phyloP scores from a whole-genome alignment of 176 grass and related monocot genomes.

The Carex myosuroides region DNA sequence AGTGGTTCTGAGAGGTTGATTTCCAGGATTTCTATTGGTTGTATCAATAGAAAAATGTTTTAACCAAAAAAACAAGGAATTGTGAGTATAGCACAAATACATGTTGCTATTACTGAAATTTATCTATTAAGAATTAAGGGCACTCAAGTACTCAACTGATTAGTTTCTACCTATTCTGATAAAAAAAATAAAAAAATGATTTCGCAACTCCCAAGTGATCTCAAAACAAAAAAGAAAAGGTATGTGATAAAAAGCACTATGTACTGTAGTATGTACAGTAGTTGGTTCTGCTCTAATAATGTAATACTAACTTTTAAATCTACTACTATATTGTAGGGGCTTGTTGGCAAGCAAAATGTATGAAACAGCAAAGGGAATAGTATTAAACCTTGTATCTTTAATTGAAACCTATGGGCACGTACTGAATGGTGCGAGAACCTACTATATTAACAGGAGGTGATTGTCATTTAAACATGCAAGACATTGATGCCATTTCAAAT shows the following conservation, averaged over 20 bases:
- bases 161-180: not conserved
- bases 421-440: slow-evolving; percentile 70
- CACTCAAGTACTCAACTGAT: not conserved
- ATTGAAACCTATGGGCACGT: slow-evolving; percentile 73
- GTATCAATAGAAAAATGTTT: not conserved
- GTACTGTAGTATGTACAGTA: not conserved
- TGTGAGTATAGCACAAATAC: not conserved
- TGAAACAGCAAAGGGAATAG: slow-evolving; percentile 66
- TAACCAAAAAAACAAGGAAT: not conserved
- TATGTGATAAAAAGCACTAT: not conserved
- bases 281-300: not conserved
- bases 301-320: not conserved
- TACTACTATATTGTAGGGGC: slow-evolving; percentile 47
- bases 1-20: not conserved
- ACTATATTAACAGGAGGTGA: slow-evolving; percentile 96
- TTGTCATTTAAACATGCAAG: not conserved
- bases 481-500: slow-evolving; percentile 5
- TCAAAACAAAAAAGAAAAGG: not conserved
- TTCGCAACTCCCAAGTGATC: not conserved
- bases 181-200: not conserved
- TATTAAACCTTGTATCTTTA: slow-evolving; percentile 63
- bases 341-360: slow-evolving; percentile 96
- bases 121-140: not conserved
- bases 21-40: not conserved
- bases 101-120: not conserved